These are phyloP conservation scores for Volvox africanus DNA, from an alignment of 139 green algal genomes.

Conservation along the genomic window DNA sequence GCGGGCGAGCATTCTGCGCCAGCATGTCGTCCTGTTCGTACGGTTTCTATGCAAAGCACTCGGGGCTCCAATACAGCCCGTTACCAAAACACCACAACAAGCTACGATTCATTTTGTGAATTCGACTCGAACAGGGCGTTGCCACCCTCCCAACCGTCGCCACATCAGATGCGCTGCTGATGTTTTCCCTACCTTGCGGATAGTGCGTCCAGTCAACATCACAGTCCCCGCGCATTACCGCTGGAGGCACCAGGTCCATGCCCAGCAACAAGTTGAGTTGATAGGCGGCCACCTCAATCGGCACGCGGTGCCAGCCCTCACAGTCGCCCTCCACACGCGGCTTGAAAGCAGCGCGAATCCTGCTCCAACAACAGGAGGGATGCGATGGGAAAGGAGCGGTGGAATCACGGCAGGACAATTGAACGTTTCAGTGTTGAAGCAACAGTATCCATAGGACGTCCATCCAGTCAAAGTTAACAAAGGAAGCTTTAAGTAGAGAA, in stretches of 20 bases:
- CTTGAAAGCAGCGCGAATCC: constrained; percentile 78
- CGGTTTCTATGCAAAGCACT: too few relatives aligned
- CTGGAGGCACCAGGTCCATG: constrained; percentile 84
- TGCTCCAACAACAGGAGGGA: neutral
- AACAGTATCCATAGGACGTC: too few relatives aligned
- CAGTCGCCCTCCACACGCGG: constrained; percentile 79
- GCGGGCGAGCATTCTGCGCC: too few relatives aligned
- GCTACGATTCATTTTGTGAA: too few relatives aligned
- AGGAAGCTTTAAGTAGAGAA: too few relatives aligned
- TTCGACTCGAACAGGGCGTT: too few relatives aligned
- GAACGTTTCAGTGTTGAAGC: neutral
- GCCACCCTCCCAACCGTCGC: too few relatives aligned
- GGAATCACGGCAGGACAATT: neutral
- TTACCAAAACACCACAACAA: too few relatives aligned
- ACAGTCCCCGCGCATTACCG: constrained; percentile 63
- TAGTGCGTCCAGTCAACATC: constrained; percentile 65
- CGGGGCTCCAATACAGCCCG: too few relatives aligned
- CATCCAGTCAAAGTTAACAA: too few relatives aligned
- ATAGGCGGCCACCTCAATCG: constrained; percentile 87
- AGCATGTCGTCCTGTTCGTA: too few relatives aligned
- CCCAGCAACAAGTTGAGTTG: constrained; percentile 88
- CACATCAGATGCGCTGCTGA: neutral
- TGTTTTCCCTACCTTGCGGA: neutral
- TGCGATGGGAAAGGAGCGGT: neutral
- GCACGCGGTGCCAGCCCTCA: constrained; percentile 84